Evolutionary conservation across 1,284 basidiomycete genomes (phyloP).

Genomic region (Rhodofomes roseus): DNA sequence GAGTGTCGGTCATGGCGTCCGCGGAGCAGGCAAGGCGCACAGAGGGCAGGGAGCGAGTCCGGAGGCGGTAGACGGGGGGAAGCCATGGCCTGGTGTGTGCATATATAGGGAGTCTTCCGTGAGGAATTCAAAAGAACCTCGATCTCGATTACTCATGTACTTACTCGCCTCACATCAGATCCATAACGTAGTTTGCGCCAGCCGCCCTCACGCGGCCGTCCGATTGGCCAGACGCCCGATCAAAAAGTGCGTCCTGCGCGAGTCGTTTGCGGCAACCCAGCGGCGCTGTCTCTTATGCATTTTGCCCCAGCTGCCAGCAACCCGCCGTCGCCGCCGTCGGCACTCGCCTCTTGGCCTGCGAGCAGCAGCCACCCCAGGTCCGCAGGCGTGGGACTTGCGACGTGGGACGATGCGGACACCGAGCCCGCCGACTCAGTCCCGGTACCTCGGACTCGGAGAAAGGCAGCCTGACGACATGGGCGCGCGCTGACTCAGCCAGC

Average conservation of each 20-base stretch:
- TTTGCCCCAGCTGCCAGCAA: too few relatives aligned
- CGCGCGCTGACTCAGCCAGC: not conserved
- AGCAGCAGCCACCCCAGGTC: too few relatives aligned
- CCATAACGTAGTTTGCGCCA: not conserved
- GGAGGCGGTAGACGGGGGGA: not conserved
- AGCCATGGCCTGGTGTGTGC: not conserved
- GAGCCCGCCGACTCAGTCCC: too few relatives aligned
- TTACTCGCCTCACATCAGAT: not conserved
- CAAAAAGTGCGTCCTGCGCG: not conserved
- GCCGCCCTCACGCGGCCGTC: not conserved
- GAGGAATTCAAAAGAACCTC: not conserved
- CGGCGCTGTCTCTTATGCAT: too few relatives aligned
- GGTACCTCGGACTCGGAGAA: too few relatives aligned
- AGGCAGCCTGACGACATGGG: not conserved
- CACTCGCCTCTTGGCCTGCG: too few relatives aligned
- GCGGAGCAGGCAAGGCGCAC: not conserved
- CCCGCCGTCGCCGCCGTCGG: too few relatives aligned
- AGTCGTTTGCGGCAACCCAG: not conserved
- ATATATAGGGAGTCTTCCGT: not conserved
- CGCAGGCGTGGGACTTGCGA: too few relatives aligned
- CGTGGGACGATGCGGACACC: too few relatives aligned
- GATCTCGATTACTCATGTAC: not conserved
- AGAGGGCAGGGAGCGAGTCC: not conserved
- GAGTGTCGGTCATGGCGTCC: constrained; percentile 24
- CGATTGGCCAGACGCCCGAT: not conserved